phyloP scores from a whole-genome alignment of 176 grass and related monocot genomes.

The Cenchrus americanus region DNA sequence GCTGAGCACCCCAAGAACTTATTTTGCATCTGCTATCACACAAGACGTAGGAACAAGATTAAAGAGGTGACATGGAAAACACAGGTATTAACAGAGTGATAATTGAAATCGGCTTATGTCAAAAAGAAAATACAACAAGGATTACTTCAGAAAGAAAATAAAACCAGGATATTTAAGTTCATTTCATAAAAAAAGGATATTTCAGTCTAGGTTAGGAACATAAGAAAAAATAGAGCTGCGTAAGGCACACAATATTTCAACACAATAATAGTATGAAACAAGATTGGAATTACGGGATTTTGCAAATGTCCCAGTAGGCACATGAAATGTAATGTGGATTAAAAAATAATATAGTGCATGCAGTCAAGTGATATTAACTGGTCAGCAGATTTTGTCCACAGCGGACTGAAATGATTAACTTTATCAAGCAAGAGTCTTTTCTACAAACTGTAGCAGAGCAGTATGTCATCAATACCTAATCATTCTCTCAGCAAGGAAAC shows the following conservation, averaged over 20 bases:
- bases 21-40: constrained; percentile 54
- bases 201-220: constrained; percentile 4
- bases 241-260: not conserved
- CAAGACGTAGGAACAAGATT: constrained; percentile 13
- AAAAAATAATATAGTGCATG: constrained; percentile 11
- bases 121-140: not conserved
- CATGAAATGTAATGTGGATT: not conserved
- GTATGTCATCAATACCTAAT: constrained; percentile 20
- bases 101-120: not conserved
- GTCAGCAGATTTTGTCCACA: not conserved
- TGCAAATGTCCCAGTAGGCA: constrained; percentile 12
- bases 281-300: not conserved
- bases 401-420: constrained; percentile 3
- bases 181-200: not conserved
- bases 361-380: not conserved
- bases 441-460: not conserved
- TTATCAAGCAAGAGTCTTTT: not conserved
- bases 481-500: constrained; percentile 22
- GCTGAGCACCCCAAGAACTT: constrained; percentile 6
- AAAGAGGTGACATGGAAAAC: not conserved
- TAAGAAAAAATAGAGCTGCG: not conserved
- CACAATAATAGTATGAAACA: not conserved
- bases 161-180: not conserved
- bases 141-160: not conserved
- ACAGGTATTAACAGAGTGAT: not conserved